Conservation (phyloP, 192 early-diverging fungal species). For the Pecoramyces ruminantium region DNA sequence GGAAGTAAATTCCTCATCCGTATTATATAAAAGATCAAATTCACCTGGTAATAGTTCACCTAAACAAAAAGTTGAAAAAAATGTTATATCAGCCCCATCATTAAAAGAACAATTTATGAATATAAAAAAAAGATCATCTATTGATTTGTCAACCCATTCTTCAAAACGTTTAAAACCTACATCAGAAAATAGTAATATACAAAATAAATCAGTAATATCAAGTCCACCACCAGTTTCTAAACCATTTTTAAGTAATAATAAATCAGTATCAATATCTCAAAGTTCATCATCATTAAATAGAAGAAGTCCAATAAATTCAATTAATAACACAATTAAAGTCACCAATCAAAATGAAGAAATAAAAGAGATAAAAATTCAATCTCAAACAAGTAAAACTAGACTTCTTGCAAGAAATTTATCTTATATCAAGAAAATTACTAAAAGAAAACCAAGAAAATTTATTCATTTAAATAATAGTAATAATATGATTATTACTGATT, state of each 20-base stretch:
- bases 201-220: background rate
- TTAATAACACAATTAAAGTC: background rate
- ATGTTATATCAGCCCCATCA: background rate
- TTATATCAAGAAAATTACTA: background rate
- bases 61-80: background rate
- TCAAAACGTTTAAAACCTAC: background rate
- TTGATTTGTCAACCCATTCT: background rate
- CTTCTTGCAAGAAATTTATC: background rate
- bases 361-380: background rate
- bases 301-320: no score
- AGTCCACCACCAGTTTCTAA: background rate
- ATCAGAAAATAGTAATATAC: background rate
- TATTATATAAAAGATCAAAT: no score
- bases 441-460: background rate
- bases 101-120: background rate
- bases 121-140: background rate
- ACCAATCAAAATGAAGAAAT: background rate
- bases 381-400: background rate
- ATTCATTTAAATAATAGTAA: background rate
- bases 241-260: no score
- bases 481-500: background rate
- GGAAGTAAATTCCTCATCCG: no score
- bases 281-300: no score
- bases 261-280: no score
- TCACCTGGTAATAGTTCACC: no score